These are phyloP conservation scores for Euphorbia corollata DNA, from an alignment of 441 rosid genomes.

Conservation along the genomic window DNA sequence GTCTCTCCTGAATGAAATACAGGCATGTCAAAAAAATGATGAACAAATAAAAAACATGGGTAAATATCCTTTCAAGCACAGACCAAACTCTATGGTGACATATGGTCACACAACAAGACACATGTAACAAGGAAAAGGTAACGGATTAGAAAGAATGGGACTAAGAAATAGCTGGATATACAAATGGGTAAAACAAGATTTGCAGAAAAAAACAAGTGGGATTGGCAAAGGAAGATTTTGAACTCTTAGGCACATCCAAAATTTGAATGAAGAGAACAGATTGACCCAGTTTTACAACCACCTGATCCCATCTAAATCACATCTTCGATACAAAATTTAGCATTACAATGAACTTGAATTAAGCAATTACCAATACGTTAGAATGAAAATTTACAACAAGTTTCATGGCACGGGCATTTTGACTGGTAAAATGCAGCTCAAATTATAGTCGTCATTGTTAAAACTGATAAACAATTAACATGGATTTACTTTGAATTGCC, in stretches of 20 bases:
- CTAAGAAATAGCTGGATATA: neutral
- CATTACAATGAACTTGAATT: neutral
- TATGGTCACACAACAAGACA: neutral
- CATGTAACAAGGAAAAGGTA: neutral
- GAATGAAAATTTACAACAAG: neutral
- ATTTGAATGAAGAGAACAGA: neutral
- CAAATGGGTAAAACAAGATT: neutral
- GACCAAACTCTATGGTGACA: neutral
- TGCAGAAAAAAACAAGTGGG: neutral
- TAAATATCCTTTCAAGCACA: neutral
- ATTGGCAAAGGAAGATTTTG: neutral
- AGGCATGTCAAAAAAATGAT: neutral
- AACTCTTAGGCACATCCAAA: neutral
- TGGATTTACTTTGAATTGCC: neutral
- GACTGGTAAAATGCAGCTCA: neutral
- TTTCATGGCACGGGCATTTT: neutral
- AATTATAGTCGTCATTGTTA: neutral
- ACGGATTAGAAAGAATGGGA: neutral
- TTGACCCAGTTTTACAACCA: neutral
- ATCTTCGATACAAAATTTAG: neutral
- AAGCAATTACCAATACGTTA: neutral
- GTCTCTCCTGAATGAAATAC: conserved; percentile 39
- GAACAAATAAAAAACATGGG: neutral
- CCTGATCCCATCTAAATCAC: neutral
- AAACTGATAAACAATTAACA: neutral